Percentiles rank a stretch among this genome's conserved stretches.
These are phyloP conservation scores for Cryphonectria carpinicola DNA, from an alignment of 2,329 filamentous ascomycete genomes.

Conservation along the genomic window DNA sequence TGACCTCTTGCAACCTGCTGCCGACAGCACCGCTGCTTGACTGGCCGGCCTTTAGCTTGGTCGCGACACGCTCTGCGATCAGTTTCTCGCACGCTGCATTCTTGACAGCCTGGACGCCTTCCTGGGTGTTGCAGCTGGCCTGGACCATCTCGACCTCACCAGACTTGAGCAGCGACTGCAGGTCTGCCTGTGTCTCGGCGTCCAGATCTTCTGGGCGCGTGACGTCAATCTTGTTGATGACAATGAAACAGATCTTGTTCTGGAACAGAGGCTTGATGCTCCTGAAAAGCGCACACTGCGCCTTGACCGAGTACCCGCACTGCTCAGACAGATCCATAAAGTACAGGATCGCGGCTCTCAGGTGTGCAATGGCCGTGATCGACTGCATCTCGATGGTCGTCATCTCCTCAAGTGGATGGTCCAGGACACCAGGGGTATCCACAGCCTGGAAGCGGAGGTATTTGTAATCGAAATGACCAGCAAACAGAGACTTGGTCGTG, in stretches of 20 bases:
- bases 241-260: constrained; percentile 95
- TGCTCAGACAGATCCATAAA: constrained; percentile 98
- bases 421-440: constrained; percentile 97
- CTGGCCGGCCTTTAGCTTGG: constrained; percentile 94
- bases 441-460: constrained; percentile 79
- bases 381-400: constrained; percentile 99
- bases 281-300: constrained; percentile 93
- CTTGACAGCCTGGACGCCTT: constrained; percentile 93
- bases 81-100: constrained; percentile 93
- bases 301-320: constrained; percentile 90
- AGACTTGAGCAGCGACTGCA: constrained; percentile 80
- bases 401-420: constrained; percentile 98
- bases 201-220: constrained; percentile 86
- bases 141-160: constrained; percentile 92
- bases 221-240: constrained; percentile 98
- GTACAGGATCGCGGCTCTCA: constrained; percentile 92
- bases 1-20: constrained; percentile 83
- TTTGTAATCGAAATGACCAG: constrained; percentile 98
- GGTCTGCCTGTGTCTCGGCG: constrained; percentile 72
- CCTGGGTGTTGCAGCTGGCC: constrained; percentile 91
- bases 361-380: constrained; percentile 95
- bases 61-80: constrained; percentile 88
- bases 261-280: constrained; percentile 96
- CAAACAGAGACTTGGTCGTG: constrained; percentile 96
- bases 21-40: constrained; percentile 71